phyloP scores from a whole-genome alignment of 257 asterid genomes.

The Capsicum chinense region DNA sequence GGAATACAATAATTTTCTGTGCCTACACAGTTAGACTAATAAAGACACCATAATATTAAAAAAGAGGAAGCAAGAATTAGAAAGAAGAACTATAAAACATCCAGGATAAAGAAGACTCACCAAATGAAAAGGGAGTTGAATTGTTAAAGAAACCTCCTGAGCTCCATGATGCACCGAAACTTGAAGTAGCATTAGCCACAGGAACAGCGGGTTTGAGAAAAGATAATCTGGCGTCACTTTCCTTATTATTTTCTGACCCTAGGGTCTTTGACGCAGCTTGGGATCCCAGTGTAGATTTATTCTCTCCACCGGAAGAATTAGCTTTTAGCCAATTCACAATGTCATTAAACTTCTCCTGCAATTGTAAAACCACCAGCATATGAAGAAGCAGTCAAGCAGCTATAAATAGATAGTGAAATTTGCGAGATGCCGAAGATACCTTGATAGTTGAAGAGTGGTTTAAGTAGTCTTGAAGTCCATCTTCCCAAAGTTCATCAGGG shows the following conservation, averaged over 20 bases:
- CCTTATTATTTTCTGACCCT: slow-evolving; percentile 28
- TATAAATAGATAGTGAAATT: not conserved
- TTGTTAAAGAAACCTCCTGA: slow-evolving; percentile 37
- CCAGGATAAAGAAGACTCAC: slow-evolving; percentile 37
- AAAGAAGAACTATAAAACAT: not conserved
- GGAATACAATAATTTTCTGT: not conserved
- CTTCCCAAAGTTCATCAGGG: slow-evolving; percentile 99
- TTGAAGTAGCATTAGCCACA: slow-evolving; percentile 25
- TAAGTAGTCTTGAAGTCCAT: slow-evolving; percentile 85
- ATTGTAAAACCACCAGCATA: slow-evolving; percentile 12
- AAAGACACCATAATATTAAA: not conserved
- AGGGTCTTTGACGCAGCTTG: slow-evolving; percentile 30
- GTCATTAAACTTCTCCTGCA: slow-evolving; percentile 91
- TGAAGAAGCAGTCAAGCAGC: not conserved
- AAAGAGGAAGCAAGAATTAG: not conserved
- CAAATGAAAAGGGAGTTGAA: slow-evolving; percentile 45
- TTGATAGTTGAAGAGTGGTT: slow-evolving; percentile 75
- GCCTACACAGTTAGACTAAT: not conserved
- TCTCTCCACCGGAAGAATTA: slow-evolving; percentile 49
- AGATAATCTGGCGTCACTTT: slow-evolving; percentile 14
- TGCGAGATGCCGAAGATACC: slow-evolving; percentile 50
- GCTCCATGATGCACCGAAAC: slow-evolving; percentile 32
- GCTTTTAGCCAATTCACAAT: slow-evolving; percentile 84
- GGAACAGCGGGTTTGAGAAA: slow-evolving; percentile 23
- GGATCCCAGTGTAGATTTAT: slow-evolving; percentile 28